Base-by-base conservation (phyloP, 768 basidiomycete genomes). In the Lactarius sanguifluus region DNA sequence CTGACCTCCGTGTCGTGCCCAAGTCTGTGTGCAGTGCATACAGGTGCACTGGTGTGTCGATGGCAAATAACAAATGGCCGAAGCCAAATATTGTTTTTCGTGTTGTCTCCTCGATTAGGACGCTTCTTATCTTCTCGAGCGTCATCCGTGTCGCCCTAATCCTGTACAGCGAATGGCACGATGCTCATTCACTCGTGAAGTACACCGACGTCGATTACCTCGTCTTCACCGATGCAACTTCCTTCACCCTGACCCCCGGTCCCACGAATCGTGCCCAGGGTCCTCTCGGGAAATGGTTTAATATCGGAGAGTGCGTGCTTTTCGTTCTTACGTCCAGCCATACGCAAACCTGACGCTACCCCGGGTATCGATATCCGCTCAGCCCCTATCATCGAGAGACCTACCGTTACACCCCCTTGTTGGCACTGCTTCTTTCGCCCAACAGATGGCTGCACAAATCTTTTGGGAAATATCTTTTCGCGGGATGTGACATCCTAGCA, bases 121-220 rank as follows among this genome's bases (percentile, higher is more conserved):
- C 78, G 71, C 76, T 91, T 54, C 73, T 92, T n/a, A 34, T 80
- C 23, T 70, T 80, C 28, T 85, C 91, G 1, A 75, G 80, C 25
- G n/a, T 82, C 47, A 73, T 96, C 60, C 86, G 93, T 65, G 74
- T 91, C 38, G 80, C 74, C 6, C 84, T 96, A 54, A 88, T 96
- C 64, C 74, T 88, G 4, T 96, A 95, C 75, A 94, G 92, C 73
- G 91, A 92, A 78, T 94, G 91, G 86, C 94, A 95, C 66, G 94
- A 97, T 72, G 84, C 85, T 18, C 86, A 79, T 71, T 92, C 91
- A 1, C 76, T 86, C 36, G 87, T 98, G 28, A 96, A 96, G 76
- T 99, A 98, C 75, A 98, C 97, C n/a, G 97, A 99, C 77, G 83
- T 98, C 70, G 97, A 99, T 77, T 98, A 98, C 77, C 84, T 87